Evolutionary conservation across 139 green algal species (phyloP), one percentile per base, ranked within the genome.

Genomic region (Chlamydomonas asymmetrica): DNA sequence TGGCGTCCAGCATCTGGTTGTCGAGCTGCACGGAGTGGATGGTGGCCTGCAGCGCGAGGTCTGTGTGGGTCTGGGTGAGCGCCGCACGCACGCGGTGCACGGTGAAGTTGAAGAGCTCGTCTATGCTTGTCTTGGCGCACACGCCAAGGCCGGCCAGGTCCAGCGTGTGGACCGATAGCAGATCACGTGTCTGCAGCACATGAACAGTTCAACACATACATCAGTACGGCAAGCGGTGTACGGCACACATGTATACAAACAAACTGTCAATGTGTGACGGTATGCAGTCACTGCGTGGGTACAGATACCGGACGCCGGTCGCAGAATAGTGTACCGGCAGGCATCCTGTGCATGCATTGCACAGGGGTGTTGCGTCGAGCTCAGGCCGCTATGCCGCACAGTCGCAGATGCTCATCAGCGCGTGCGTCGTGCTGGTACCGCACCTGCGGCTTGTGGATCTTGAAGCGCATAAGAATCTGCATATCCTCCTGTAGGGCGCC

Each of bases 31-130:
- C 31, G 23, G 82, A 81, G 37, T 85, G 74, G 22, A 97, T 71
- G 2, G 38, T 59, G 0, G 79, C 41, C 8, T 48, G 54, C 9
- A 87, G 34, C 81, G 87, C 80, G 63, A 85, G 63, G 0, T 85
- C 80, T 8, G 54, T 34, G 2, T 52, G 48, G 31, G 74, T 81
- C 73, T 78, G 80, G 35, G 75, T 62, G 54, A 85, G 57, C 63
- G 25, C 62, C 34, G 60, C 60, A 13, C 73, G 66, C 56, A 80
- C 61, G 45, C 57, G 70, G 34, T 80, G 79, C 50, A 78, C 32
- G 0, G 88, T 95, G 68, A 94, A 81, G 78, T 94, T 94, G 80
- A 97, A 87, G 62, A 97, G 89, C 84, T 97, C 92, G 59, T 96
- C 87, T 16, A 84, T 60, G 31, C 62, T 68, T 23, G 73, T 84